Evolutionary conservation across 2,329 filamentous ascomycete species (phyloP).

Genomic region (Verticillium longisporum): DNA sequence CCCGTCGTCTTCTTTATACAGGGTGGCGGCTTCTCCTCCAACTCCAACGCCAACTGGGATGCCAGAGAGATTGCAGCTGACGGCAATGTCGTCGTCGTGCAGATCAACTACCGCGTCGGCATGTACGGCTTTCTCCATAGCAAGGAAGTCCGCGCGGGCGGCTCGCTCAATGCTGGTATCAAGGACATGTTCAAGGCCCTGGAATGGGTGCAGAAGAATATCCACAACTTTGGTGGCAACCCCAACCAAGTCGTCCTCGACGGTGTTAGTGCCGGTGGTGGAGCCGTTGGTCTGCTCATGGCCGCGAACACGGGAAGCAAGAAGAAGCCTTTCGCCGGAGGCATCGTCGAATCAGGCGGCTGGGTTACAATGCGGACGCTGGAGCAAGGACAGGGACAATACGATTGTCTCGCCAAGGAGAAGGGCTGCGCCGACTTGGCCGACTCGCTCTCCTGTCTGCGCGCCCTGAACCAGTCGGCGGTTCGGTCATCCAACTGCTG

Average conservation of each 20-base stretch:
- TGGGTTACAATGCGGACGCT: slow-evolving; percentile 38
- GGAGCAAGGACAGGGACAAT: slow-evolving; percentile 37
- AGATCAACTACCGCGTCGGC: slow-evolving; percentile 71
- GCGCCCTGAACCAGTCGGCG: slow-evolving; percentile 10
- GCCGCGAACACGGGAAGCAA: slow-evolving; percentile 41
- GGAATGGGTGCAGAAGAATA: slow-evolving; percentile 63
- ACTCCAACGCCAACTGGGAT: slow-evolving; percentile 46
- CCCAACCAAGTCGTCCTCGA: slow-evolving; percentile 61
- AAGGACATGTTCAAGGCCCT: slow-evolving; percentile 43
- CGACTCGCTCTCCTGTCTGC: slow-evolving; percentile 14
- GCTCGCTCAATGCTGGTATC: slow-evolving; percentile 8
- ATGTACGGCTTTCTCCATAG: slow-evolving; percentile 61
- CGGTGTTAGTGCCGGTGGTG: slow-evolving; percentile 62
- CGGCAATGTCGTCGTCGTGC: slow-evolving; percentile 59
- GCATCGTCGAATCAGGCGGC: slow-evolving; percentile 43
- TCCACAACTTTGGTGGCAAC: slow-evolving; percentile 61
- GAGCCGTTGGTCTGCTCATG: slow-evolving; percentile 57
- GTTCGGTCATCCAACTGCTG: slow-evolving; percentile 15
- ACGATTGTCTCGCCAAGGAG: slow-evolving; percentile 35
- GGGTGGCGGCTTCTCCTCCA: slow-evolving; percentile 53
- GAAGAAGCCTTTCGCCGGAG: slow-evolving; percentile 43
- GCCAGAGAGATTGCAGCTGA: slow-evolving; percentile 54
- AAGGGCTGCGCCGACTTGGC: slow-evolving; percentile 12
- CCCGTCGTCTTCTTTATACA: slow-evolving; percentile 58
- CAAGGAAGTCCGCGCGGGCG: slow-evolving; percentile 8